Percentiles rank a stretch among this genome's conserved stretches.
Evolutionary conservation across 148 eudicot species (phyloP).

Genomic region (Diospyros lotus): DNA sequence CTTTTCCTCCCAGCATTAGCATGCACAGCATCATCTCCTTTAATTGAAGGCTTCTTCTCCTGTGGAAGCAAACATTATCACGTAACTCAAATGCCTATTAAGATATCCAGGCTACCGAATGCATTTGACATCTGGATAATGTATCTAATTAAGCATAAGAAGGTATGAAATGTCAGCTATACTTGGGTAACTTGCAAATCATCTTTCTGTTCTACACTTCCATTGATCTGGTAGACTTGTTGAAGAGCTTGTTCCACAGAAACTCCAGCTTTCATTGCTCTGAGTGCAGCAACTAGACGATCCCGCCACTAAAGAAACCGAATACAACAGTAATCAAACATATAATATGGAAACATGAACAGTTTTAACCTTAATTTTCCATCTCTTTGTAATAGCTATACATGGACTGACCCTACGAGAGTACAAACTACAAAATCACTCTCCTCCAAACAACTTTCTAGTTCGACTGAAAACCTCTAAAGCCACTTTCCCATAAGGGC

Average conservation of each 20-base stretch:
- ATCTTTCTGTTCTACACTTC: conserved; percentile 33
- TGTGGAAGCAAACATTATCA: conserved; percentile 29
- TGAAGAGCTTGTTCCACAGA: conserved; percentile 38
- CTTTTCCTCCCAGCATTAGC: conserved; percentile 58
- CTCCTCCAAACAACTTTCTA: too few species aligned
- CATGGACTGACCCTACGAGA: too few species aligned
- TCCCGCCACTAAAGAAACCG: conserved; percentile 74
- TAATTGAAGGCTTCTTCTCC: conserved; percentile 53
- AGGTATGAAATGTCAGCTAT: conserved; percentile 5
- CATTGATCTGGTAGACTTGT: conserved; percentile 39
- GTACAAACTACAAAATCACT: too few species aligned
- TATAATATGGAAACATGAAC: too few species aligned
- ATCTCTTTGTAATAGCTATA: too few species aligned
- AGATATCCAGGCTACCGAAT: background rate
- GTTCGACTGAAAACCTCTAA: too few species aligned
- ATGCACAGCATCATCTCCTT: conserved; percentile 25
- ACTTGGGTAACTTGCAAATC: conserved; percentile 40
- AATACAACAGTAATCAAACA: background rate
- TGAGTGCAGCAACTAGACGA: conserved; percentile 74
- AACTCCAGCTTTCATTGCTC: conserved; percentile 65
- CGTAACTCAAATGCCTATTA: background rate
- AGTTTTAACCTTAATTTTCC: too few species aligned
- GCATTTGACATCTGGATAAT: background rate
- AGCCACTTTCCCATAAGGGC: too few species aligned
- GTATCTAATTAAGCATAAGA: background rate